Conservation (phyloP, 345 rosid genomes). For the Eucalyptus rudis region DNA sequence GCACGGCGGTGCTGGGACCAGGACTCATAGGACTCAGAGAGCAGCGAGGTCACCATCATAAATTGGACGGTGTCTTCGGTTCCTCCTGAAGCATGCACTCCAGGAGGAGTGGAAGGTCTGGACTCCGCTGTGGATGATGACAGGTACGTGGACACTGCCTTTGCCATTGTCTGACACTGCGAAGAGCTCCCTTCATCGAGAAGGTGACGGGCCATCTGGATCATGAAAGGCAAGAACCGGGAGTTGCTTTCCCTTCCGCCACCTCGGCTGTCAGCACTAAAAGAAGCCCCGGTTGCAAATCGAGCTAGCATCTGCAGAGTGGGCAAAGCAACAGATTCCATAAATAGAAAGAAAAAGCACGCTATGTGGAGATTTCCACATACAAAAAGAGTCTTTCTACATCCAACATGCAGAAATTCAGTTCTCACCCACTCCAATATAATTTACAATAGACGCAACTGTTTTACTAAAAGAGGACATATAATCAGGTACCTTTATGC, state of each 20-base stretch:
- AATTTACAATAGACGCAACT: not conserved
- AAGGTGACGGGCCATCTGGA: constrained; percentile 93
- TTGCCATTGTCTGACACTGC: constrained; percentile 65
- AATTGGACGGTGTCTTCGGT: constrained; percentile 85
- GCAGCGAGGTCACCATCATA: constrained; percentile 97
- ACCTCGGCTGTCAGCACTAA: constrained; percentile 74
- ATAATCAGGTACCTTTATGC: not conserved
- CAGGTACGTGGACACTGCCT: constrained; percentile 62
- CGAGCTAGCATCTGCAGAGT: constrained; percentile 81
- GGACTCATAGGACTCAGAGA: constrained; percentile 80
- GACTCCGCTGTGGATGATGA: constrained; percentile 41
- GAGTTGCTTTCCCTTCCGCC: constrained; percentile 99
- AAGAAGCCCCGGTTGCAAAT: constrained; percentile 96
- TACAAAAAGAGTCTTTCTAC: not conserved
- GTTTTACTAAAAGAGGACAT: not conserved
- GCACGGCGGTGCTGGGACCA: constrained; percentile 84
- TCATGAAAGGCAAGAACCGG: constrained; percentile 82
- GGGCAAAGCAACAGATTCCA: not conserved
- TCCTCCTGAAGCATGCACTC: constrained; percentile 42
- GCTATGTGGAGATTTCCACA: not conserved
- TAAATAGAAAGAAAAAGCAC: not conserved
- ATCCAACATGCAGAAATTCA: not conserved
- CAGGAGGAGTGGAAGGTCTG: constrained; percentile 39
- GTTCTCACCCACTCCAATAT: not conserved
- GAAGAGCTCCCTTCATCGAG: constrained; percentile 85